Base-by-base conservation (phyloP, 129 eudicot genomes). In the Tagetes erecta region DNA sequence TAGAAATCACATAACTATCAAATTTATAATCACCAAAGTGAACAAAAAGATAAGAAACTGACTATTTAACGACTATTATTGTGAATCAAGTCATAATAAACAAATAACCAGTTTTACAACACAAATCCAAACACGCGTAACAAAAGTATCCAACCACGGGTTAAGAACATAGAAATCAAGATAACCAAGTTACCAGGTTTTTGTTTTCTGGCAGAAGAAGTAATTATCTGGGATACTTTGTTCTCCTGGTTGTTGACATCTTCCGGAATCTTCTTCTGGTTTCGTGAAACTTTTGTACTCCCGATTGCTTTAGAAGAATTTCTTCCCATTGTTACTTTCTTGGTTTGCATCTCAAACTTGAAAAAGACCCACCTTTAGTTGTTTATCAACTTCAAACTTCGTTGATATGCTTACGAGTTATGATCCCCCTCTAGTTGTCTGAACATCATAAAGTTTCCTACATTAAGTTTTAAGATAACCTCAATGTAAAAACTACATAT, bases 171-270 rank as follows among this genome's bases (percentile, higher is more conserved):
- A 20, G 27, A 20, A 20, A 20, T 20, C 27, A 20, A 20, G 45
- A 60, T 53, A 51, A 70, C 33, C 45, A 50, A 74, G 87, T 83
- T 56, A 89, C 96, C 83, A 73, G 77, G 78, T 74, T 84, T 80
- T 74, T 80, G 86, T 83, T 95, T 95, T 77, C 97, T 83, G n/a
- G 88, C 87, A 79, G 97, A 95, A 64, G 99, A 95, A 5, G 99
- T 88, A 72, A 95, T 95, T 47, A 95, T 80, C 67, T 85, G 94
- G 2, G 89, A 80, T 49, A 81, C 93, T 85, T 91, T 87, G 80
- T 83, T 91, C 66, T 84, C 86, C 70, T 85, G 94, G 64, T 78
- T 79, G 51, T 86, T 88, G 70, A 79, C 91, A 79, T 85, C 83
- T 84, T 85, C 91, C 64, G 90, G 84, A 60, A 77, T 72, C 80